Evolutionary conservation across 441 rosid genomes (phyloP).

Genomic region (Gossypium laxum): DNA sequence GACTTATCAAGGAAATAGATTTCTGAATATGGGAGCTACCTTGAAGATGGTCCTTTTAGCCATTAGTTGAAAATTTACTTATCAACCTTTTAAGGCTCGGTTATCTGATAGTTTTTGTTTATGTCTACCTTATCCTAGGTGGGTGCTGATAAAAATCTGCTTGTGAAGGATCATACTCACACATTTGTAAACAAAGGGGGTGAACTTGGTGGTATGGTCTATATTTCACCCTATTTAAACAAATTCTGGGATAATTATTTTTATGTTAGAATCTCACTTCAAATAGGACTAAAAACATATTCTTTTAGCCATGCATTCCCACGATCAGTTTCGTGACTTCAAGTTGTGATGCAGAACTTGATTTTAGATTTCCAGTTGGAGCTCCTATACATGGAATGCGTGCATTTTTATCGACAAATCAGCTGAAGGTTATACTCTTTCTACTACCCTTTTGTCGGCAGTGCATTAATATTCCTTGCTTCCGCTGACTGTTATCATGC

Average conservation of each 20-base stretch:
- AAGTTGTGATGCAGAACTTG: conserved; percentile 62
- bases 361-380: conserved; percentile 80
- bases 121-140: conserved; percentile 37
- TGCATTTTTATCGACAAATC: conserved; percentile 78
- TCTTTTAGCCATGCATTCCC: background rate
- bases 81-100: background rate
- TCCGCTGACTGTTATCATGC: background rate
- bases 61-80: background rate
- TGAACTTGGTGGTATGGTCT: conserved; percentile 60
- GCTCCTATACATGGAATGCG: conserved; percentile 91
- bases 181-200: conserved; percentile 89
- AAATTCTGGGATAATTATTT: background rate
- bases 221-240: conserved; percentile 10
- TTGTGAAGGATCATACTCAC: conserved; percentile 90
- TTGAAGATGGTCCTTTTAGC: background rate
- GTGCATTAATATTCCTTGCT: background rate
- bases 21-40: background rate
- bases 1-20: background rate
- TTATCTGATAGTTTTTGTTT: conserved; percentile 12
- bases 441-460: background rate
- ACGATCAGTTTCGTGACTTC: conserved; percentile 12
- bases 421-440: conserved; percentile 52
- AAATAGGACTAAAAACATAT: background rate
- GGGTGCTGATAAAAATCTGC: conserved; percentile 81
- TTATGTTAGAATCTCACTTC: background rate